These are phyloP conservation scores for Fusarium guadeloupense DNA, from an alignment of 2,329 filamentous ascomycete genomes.

Conservation along the genomic window DNA sequence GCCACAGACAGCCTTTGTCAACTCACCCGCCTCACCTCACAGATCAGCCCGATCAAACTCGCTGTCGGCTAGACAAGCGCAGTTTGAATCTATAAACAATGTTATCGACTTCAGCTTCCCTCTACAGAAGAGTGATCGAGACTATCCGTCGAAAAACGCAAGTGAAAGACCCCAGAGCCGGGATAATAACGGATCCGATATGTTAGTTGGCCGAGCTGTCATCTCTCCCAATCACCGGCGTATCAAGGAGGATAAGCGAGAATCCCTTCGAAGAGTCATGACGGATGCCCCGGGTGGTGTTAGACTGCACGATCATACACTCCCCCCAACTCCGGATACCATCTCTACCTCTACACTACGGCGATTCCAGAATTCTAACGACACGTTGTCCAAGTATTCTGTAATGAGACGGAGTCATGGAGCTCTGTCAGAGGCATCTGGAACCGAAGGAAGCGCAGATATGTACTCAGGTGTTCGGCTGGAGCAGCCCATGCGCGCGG, in stretches of 20 bases:
- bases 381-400: conserved; percentile 53
- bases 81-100: conserved; percentile 58
- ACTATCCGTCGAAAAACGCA: conserved; percentile 41
- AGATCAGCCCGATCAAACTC: conserved; percentile 45
- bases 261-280: conserved; percentile 58
- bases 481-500: conserved; percentile 20
- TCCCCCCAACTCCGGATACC: conserved; percentile 69
- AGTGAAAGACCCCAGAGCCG: conserved; percentile 46
- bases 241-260: conserved; percentile 58
- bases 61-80: conserved; percentile 44
- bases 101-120: conserved; percentile 59
- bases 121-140: conserved; percentile 59
- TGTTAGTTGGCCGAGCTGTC: conserved; percentile 23
- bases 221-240: conserved; percentile 37
- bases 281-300: conserved; percentile 57
- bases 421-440: conserved; percentile 44
- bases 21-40: conserved; percentile 9
- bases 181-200: conserved; percentile 35
- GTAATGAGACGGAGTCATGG: conserved; percentile 44
- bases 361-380: conserved; percentile 60
- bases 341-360: conserved; percentile 65
- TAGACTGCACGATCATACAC: conserved; percentile 53
- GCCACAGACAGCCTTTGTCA: conserved; percentile 36
- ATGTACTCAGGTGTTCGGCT: conserved; percentile 30
- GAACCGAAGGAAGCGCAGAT: conserved; percentile 28